Base-by-base conservation (phyloP, 805 yeast species). In the Lipomyces orientalis region DNA sequence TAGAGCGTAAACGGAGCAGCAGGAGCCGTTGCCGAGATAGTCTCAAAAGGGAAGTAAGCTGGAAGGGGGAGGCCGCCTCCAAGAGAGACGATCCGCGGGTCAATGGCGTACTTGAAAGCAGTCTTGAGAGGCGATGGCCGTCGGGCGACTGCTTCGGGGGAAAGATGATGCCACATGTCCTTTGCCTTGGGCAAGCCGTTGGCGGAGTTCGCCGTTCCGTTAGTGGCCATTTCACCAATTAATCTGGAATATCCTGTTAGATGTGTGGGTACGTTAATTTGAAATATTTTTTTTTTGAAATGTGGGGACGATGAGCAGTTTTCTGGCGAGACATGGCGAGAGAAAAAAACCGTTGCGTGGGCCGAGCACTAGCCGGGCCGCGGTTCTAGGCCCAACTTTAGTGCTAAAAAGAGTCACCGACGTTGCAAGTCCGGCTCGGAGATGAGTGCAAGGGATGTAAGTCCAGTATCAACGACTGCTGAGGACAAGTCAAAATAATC, bases 21-120 rank as follows among this genome's bases (percentile, higher is more conserved):
- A 65, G 97, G 97, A n/a, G 74, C 76, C 64, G 86, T 86, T 14
- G 90, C 89, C 29, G 84, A 77, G 66, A 94, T 78, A 72, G 87
- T 86, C 75, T 93, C 91, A 85, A 94, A 91, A 56, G 99, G 98
- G 85, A 94, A 94, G 80, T 91, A 90, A 71, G 90, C 94, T 33
- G 97, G 82, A 77, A 91, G 81, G 14, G 99, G 99, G 74, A 94
- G 85, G 7, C 99, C 99, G 74, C 98, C 99, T 64, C 98, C 98
- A 64, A 94, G 85, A 77, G 93, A 93, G 65, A 92, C 88, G 76
- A 95, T 83, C 62, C 88, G 86, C 43, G 97, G 97, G 71, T 86
- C 84, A 55, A 82, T 81, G 75, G 82, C 89, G 81, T 90, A 89
- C 76, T 87, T 87, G 83, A 94, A 91, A 19, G 97, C 96, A 52